These are phyloP conservation scores for Aspergillus neotritici DNA, from an alignment of 2,329 filamentous ascomycete species.

Conservation along the genomic window DNA sequence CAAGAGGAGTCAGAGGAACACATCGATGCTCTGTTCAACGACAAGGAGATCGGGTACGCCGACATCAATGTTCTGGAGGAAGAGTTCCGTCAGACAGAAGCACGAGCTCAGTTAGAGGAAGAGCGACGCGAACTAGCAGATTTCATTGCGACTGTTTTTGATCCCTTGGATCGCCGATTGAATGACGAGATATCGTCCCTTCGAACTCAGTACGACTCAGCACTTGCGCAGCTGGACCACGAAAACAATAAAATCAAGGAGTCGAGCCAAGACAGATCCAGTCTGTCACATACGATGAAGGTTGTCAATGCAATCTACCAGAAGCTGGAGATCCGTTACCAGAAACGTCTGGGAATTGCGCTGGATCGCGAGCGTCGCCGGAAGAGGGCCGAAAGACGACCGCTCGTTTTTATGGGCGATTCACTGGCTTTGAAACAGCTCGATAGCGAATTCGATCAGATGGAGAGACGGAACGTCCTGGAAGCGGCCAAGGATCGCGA, in stretches of 20 bases:
- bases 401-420: slow-evolving; percentile 48
- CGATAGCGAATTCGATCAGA: slow-evolving; percentile 45
- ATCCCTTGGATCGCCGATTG: slow-evolving; percentile 44
- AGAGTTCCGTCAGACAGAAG: slow-evolving; percentile 51
- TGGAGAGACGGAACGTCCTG: slow-evolving; percentile 47
- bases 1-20: slow-evolving; percentile 49
- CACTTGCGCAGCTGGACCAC: slow-evolving; percentile 37
- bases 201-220: slow-evolving; percentile 42
- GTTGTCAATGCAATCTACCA: slow-evolving; percentile 43
- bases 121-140: slow-evolving; percentile 48
- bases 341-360: slow-evolving; percentile 45
- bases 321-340: slow-evolving; percentile 47
- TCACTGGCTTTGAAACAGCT: slow-evolving; percentile 47
- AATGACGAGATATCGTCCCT: slow-evolving; percentile 48
- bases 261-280: slow-evolving; percentile 27
- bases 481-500: slow-evolving; percentile 47
- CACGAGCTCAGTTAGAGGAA: slow-evolving; percentile 47
- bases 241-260: slow-evolving; percentile 34
- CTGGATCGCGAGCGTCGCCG: slow-evolving; percentile 51
- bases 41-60: slow-evolving; percentile 53
- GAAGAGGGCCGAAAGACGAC: slow-evolving; percentile 50
- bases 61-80: slow-evolving; percentile 52
- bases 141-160: slow-evolving; percentile 48
- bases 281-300: slow-evolving; percentile 41
- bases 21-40: slow-evolving; percentile 52